Evolutionary conservation across 1,139 yeast species (phyloP), one percentile per base, ranked within the genome.

Genomic region (Suzukiozyma palmioleophila): DNA sequence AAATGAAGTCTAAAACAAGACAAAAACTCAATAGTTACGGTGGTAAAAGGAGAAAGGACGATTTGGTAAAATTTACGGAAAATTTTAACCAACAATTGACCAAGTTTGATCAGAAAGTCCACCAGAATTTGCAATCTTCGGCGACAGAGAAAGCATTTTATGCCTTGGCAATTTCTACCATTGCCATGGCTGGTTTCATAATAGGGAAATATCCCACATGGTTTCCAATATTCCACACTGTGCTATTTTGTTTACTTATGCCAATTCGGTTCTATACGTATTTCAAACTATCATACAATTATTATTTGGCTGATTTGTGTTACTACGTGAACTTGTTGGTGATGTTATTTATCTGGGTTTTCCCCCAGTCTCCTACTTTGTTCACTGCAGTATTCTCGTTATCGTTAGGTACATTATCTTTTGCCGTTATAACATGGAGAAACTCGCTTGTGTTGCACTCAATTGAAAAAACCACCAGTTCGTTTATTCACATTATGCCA

Each of bases 361-460:
- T 82, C 47, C 97, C 98, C 0, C 56, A 70, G 33, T 86, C 95
- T 1, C 71, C 73, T 33, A 73, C 81, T 41, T 66, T 92, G 32
- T 90, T 84, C 60, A 78, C 87, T 21, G 75, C 92, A 8, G 89
- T 94, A 49, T 90, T 87, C 62, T 84, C 96, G 11, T 77, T 92
- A 43, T 76, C 95, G 2, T 81, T 84, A 67, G 97, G 97, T 1
- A 87, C 97, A 0, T 64, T 92, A 39, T 78, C 96, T 8, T 90
- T 88, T 76, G 97, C 97, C 0, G 96, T 92, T 14, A 82, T 90
- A 30, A 87, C 97, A 0, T 92, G 98, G 98, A 74, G 96, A 52
- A 92, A 92, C 57, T 89, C 96, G 8, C 71, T 92, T 42, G 97
- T 92, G 8, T 70, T 92, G 37, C 98, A 92, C 56, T 84, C 94